phyloP scores from a whole-genome alignment of 208 protist species.

The Acanthamoeba sp. region DNA sequence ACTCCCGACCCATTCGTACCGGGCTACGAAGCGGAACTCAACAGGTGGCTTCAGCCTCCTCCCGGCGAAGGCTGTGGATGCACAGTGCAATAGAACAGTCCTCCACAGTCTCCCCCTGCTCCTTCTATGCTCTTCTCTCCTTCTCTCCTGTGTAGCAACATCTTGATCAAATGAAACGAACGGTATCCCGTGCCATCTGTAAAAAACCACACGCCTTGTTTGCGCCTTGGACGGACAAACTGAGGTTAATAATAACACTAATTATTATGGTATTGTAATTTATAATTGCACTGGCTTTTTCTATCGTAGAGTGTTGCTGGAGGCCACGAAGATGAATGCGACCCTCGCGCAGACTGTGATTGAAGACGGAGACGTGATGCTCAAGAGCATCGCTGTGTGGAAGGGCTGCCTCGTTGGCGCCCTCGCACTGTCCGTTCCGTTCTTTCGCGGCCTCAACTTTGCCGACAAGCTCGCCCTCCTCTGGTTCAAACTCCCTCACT shows the following conservation, averaged over 20 bases:
- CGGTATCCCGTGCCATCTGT: background rate
- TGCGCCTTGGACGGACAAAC: too few species aligned
- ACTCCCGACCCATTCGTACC: slow-evolving; percentile 29
- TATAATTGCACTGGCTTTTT: background rate
- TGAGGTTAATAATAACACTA: too few species aligned
- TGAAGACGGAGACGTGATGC: slow-evolving; percentile 54
- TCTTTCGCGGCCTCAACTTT: slow-evolving; percentile 14
- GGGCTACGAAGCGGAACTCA: slow-evolving; percentile 20
- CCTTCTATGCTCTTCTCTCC: background rate
- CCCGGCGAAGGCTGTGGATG: slow-evolving; percentile 29
- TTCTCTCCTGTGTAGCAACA: background rate
- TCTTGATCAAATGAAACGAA: background rate
- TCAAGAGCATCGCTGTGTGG: slow-evolving; percentile 69
- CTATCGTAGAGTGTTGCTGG: too few species aligned
- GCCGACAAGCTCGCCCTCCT: slow-evolving; percentile 67
- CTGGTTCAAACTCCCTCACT: background rate
- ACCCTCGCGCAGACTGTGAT: background rate
- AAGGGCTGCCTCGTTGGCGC: slow-evolving; percentile 66
- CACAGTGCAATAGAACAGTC: background rate
- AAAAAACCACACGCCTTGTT: too few species aligned
- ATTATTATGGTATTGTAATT: background rate
- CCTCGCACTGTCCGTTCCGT: slow-evolving; percentile 22
- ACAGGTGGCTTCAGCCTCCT: slow-evolving; percentile 40
- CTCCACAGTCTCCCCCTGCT: background rate
- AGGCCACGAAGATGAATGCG: background rate